phyloP scores from a whole-genome alignment of 2,329 filamentous ascomycete genomes.

The Pseudogymnoascus sp. region DNA sequence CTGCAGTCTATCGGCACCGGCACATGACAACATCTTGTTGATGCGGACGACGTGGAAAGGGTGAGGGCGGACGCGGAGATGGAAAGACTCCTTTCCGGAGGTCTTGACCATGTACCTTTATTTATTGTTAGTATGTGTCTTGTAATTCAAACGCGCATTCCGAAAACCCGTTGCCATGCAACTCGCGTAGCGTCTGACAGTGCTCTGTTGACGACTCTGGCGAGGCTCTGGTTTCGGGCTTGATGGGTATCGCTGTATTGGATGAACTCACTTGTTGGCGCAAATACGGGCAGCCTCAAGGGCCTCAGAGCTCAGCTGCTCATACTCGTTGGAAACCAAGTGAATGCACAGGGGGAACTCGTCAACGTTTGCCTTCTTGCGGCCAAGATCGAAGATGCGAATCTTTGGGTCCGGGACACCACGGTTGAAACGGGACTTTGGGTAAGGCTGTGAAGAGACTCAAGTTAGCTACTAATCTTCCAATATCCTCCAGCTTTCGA shows the following conservation, averaged over 20 bases:
- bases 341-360: constrained; percentile 99
- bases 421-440: constrained; percentile 99
- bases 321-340: constrained; percentile 99
- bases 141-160: neutral
- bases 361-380: constrained; percentile 97
- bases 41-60: constrained; percentile 99
- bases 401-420: constrained; percentile 76
- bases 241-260: neutral
- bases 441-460: constrained; percentile 63
- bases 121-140: constrained; percentile 2
- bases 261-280: constrained; percentile 78
- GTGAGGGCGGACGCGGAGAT: constrained; percentile 77
- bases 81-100: constrained; percentile 65
- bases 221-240: neutral
- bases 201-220: neutral
- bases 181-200: neutral
- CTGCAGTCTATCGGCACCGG: constrained; percentile 99
- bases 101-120: constrained; percentile 55
- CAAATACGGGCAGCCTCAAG: constrained; percentile 99
- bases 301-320: constrained; percentile 98
- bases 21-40: constrained; percentile 99
- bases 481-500: neutral
- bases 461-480: constrained; percentile 15
- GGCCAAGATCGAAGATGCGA: constrained; percentile 97
- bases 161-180: neutral